A percentile compares a stretch with the other conserved stretches of the same genome.
phyloP scores from a whole-genome alignment of 1,139 yeast species.

The Petasospora fabianii region DNA sequence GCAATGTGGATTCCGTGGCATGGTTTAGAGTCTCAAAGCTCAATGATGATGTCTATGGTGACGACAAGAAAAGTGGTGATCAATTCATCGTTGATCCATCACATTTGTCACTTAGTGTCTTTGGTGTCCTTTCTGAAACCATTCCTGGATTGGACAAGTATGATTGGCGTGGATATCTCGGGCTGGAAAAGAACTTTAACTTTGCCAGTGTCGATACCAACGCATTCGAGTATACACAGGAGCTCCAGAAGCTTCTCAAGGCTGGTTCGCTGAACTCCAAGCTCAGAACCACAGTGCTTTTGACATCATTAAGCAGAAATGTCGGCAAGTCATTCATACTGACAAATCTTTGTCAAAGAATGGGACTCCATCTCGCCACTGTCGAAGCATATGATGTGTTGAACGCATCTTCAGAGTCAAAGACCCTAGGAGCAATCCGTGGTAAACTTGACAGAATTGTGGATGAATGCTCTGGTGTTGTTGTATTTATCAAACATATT shows the following conservation, averaged over 20 bases:
- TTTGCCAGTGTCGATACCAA: constrained; percentile 19
- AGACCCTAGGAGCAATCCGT: constrained; percentile 70
- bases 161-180: constrained; percentile 50
- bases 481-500: constrained; percentile 66
- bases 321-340: constrained; percentile 75
- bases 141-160: constrained; percentile 31
- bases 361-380: constrained; percentile 68
- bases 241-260: constrained; percentile 47
- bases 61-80: constrained; percentile 21
- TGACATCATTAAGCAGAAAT: constrained; percentile 69
- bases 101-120: constrained; percentile 27
- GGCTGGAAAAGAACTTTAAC: constrained; percentile 35
- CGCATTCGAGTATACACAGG: constrained; percentile 48
- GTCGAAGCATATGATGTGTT: constrained; percentile 66
- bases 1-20: constrained; percentile 70
- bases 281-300: constrained; percentile 58
- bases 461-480: constrained; percentile 39
- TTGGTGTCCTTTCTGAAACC: constrained; percentile 36
- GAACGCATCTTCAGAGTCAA: constrained; percentile 68
- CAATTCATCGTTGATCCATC: constrained; percentile 64
- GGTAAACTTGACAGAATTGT: constrained; percentile 71
- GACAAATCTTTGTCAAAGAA: constrained; percentile 47
- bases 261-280: constrained; percentile 39
- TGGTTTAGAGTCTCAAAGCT: constrained; percentile 66
- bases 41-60: constrained; percentile 30